Evolutionary conservation across 2,329 filamentous ascomycete species (phyloP), one percentile per base, ranked within the genome.

Genomic region (Stagonosporopsis cucurbitacearum): DNA sequence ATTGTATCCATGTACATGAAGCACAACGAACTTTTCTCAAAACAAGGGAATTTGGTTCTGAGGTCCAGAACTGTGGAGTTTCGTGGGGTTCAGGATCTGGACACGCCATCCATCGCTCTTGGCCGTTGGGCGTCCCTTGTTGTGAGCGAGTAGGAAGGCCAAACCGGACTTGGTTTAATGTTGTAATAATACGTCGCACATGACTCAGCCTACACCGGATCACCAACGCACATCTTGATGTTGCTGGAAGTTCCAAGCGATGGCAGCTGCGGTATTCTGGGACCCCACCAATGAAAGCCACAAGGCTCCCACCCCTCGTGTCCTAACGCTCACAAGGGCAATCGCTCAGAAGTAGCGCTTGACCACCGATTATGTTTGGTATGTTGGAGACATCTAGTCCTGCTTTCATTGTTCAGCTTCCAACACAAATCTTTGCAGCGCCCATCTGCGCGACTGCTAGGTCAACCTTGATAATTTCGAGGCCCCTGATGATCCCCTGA

Each of bases 401-500:
- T 26, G 23, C 25, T 30, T 15, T 30, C 22, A 15, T 22, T 35
- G 20, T 43, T n/a, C 45, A 48, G 23, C 32, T 17, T 8, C 4
- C n/a, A 28, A 26, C n/a, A n/a, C 11, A 12, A 30, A 36, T 3
- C 20, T 15, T 26, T 26, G 23, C 35, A 36, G 25, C 20, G 40
- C 3, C 3, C 33, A 19, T 33, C 41, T 19, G 45, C 37, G 19
- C 13, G 26, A 36, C 13, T 3, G 19, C 5, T 2, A 9, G 39
- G 22, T 36, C 30, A 12, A 43, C 30, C 19, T 15, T 3, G 13
- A 15, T 6, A 20, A 36, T 30, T 35, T 20, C 17, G 20, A 40
- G 26, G 13, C 42, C 49, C 42, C 42, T 53, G 37, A 30, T 22
- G 43, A 40, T 28, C 50, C 36, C 36, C 50, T 53, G 50, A 47